Percentiles rank a stretch among this genome's conserved stretches.
Evolutionary conservation across 345 rosid genomes (phyloP).

Genomic region (Populus pruinosa): DNA sequence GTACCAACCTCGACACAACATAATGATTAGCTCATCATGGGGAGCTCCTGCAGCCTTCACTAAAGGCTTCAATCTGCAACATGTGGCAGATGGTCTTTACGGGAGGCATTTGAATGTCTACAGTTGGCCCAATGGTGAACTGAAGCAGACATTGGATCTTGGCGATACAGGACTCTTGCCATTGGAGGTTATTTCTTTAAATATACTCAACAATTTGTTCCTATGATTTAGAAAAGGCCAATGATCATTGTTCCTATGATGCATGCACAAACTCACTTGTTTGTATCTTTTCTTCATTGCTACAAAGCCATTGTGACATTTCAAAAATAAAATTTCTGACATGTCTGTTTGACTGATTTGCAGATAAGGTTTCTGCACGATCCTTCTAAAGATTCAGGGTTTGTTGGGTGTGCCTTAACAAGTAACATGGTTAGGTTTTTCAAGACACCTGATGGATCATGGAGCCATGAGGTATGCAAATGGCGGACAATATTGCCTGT

Average conservation of each 20-base stretch:
- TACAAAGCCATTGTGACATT: neutral
- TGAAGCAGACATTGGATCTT: conserved; percentile 85
- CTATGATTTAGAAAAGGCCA: neutral
- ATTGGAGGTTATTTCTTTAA: conserved; percentile 50
- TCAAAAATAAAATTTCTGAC: neutral
- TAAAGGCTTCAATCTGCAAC: conserved; percentile 72
- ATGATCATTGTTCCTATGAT: neutral
- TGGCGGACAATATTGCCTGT: neutral
- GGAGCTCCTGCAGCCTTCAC: conserved; percentile 89
- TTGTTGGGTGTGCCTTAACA: conserved; percentile 70
- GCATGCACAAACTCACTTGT: neutral
- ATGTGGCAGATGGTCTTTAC: conserved; percentile 79
- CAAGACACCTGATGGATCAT: conserved; percentile 66
- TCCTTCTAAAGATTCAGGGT: conserved; percentile 73
- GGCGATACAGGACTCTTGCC: conserved; percentile 77
- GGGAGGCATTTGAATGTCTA: conserved; percentile 81
- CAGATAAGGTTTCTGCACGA: conserved; percentile 90
- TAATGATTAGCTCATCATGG: conserved; percentile 91
- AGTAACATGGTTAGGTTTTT: conserved; percentile 85
- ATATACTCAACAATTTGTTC: neutral
- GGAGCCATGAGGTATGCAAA: conserved; percentile 72
- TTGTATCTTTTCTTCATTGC: neutral
- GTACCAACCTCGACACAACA: conserved; percentile 92
- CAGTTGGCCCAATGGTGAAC: conserved; percentile 86
- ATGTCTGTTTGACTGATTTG: conserved; percentile 7